These are phyloP conservation scores for Botryosphaeria dothidea DNA, from an alignment of 2,329 filamentous ascomycete species.

Conservation along the genomic window DNA sequence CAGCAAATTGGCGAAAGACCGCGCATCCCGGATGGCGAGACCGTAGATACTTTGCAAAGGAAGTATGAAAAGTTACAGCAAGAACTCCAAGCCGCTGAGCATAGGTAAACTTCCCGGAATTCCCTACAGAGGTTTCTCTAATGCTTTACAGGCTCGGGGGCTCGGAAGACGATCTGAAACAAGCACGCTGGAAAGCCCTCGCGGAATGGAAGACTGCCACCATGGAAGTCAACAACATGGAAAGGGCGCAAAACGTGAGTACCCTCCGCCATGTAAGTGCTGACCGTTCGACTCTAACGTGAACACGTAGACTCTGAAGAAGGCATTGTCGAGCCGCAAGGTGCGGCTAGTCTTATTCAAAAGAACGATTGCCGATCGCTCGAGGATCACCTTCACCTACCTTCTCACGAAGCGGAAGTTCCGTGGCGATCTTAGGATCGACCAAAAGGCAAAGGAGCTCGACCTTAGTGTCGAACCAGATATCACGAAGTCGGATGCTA, in stretches of 20 bases:
- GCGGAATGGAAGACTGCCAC: constrained; percentile 22
- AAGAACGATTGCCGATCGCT: constrained; percentile 78
- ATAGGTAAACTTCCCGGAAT: constrained; percentile 22
- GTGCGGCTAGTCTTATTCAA: constrained; percentile 80
- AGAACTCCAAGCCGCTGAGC: constrained; percentile 32
- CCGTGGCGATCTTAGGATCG: constrained; percentile 75
- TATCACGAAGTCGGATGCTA: constrained; percentile 66
- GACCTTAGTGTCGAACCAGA: constrained; percentile 74
- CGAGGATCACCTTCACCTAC: constrained; percentile 83
- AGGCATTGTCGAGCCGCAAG: constrained; percentile 68
- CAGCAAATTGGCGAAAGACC: constrained; percentile 30
- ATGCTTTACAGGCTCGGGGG: constrained; percentile 31
- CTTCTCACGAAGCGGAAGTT: constrained; percentile 88
- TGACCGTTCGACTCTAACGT: background rate
- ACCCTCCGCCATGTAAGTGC: constrained; percentile 24
- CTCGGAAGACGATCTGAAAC: constrained; percentile 32
- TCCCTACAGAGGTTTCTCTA: background rate
- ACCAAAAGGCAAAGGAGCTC: constrained; percentile 73
- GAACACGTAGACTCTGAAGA: constrained; percentile 42
- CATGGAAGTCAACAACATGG: constrained; percentile 25
- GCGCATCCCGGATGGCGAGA: constrained; percentile 33
- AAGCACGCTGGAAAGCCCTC: constrained; percentile 33
- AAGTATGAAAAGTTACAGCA: constrained; percentile 32
- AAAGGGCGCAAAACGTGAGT: constrained; percentile 42
- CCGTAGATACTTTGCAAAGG: constrained; percentile 31